These are phyloP conservation scores for Arthrobotrys sinensis DNA, from an alignment of 2,329 filamentous ascomycete species.

Conservation along the genomic window DNA sequence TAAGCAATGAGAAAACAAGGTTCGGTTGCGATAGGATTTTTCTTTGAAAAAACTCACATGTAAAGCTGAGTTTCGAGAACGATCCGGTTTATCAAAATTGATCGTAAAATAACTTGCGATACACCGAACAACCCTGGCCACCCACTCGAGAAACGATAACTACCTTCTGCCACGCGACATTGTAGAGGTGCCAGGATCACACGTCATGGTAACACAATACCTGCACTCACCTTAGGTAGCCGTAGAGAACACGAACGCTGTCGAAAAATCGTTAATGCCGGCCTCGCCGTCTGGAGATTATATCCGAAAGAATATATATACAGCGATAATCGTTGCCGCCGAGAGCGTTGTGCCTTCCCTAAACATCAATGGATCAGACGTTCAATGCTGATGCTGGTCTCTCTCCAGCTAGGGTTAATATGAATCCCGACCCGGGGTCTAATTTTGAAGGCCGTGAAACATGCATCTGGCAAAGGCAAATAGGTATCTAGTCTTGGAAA, in stretches of 20 bases:
- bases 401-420: conserved; percentile 24
- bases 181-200: too few species aligned
- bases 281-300: conserved; percentile 30
- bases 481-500: conserved; percentile 6
- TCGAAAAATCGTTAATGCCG: neutral
- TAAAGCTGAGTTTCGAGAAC: too few species aligned
- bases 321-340: neutral
- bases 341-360: conserved; percentile 25
- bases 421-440: conserved; percentile 40
- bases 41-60: neutral
- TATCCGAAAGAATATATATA: neutral
- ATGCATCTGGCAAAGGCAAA: conserved; percentile 1
- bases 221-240: too few species aligned
- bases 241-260: too few species aligned
- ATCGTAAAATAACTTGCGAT: too few species aligned
- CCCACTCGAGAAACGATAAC: too few species aligned
- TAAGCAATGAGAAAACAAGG: neutral
- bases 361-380: conserved; percentile 30
- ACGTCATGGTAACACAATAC: too few species aligned
- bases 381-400: conserved; percentile 18
- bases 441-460: conserved; percentile 35
- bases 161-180: too few species aligned
- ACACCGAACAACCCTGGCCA: too few species aligned
- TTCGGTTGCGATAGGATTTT: neutral
- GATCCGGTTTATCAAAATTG: too few species aligned